phyloP scores from a whole-genome alignment of 2,329 filamentous ascomycete genomes.

The Colletotrichum chlorophyti region DNA sequence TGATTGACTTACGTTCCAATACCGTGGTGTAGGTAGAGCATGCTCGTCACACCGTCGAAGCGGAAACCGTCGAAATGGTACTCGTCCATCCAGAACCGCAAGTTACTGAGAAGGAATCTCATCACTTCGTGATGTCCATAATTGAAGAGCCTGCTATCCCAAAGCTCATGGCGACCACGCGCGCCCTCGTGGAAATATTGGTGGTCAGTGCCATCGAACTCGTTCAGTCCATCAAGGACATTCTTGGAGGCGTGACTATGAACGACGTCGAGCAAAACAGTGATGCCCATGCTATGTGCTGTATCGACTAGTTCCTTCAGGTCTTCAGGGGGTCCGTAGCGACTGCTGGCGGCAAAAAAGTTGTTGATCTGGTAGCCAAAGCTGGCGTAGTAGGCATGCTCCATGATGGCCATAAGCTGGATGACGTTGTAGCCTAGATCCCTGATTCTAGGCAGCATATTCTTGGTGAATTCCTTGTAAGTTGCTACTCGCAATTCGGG shows the following conservation, averaged over 20 bases:
- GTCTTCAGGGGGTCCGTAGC: constrained; percentile 92
- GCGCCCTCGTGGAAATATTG: constrained; percentile 92
- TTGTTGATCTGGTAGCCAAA: constrained; percentile 99
- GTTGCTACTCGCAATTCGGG: constrained; percentile 88
- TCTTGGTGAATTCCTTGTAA: constrained; percentile 96
- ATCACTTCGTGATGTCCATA: constrained; percentile 94
- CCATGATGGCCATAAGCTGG: constrained; percentile 98
- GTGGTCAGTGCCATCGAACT: constrained; percentile 94
- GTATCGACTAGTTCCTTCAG: constrained; percentile 96
- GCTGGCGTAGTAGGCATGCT: constrained; percentile 98
- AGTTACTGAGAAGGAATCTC: constrained; percentile 93
- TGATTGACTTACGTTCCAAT: constrained; percentile 90
- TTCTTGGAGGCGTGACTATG: constrained; percentile 99
- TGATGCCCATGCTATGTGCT: constrained; percentile 88
- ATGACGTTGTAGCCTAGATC: constrained; percentile 95
- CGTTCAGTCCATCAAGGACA: constrained; percentile 90
- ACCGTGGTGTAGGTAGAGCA: constrained; percentile 95
- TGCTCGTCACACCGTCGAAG: constrained; percentile 97
- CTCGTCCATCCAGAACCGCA: constrained; percentile 99
- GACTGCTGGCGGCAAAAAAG: constrained; percentile 96
- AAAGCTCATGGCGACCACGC: constrained; percentile 88
- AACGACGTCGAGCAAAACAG: constrained; percentile 92
- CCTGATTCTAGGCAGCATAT: constrained; percentile 91
- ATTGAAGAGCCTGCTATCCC: constrained; percentile 98
- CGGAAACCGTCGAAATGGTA: constrained; percentile 97